These are phyloP conservation scores for Phytophthora rubi DNA, from an alignment of 352 stramenopile genomes.

Conservation along the genomic window DNA sequence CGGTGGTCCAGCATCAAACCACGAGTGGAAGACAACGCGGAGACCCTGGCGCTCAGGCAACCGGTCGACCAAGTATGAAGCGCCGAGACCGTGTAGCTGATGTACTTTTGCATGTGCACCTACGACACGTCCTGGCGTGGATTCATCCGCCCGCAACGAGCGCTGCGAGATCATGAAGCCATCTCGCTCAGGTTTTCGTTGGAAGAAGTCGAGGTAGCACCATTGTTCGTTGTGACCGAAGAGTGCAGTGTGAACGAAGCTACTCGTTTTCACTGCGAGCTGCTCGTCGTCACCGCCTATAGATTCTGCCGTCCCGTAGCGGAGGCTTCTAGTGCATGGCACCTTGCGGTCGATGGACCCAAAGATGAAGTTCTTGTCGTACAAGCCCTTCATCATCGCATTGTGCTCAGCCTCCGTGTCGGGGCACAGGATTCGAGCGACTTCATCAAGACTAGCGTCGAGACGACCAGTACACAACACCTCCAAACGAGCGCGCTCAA, in stretches of 20 bases:
- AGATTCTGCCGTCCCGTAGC: neutral
- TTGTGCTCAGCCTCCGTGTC: slow-evolving; percentile 31
- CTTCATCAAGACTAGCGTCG: slow-evolving; percentile 31
- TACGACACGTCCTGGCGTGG: slow-evolving; percentile 10
- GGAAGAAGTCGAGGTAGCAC: slow-evolving; percentile 39
- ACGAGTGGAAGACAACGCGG: slow-evolving; percentile 5
- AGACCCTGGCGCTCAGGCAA: neutral
- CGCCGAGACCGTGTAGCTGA: slow-evolving; percentile 30
- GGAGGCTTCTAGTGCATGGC: slow-evolving; percentile 5
- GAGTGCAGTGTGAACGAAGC: slow-evolving; percentile 24
- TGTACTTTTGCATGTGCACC: slow-evolving; percentile 12
- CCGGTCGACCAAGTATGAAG: slow-evolving; percentile 16
- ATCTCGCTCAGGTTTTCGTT: slow-evolving; percentile 6
- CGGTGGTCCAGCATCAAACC: neutral
- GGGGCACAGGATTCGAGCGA: slow-evolving; percentile 27
- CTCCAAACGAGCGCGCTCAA: slow-evolving; percentile 8
- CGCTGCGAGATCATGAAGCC: slow-evolving; percentile 34
- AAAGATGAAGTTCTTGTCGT: slow-evolving; percentile 43
- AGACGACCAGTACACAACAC: slow-evolving; percentile 31
- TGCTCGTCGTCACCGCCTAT: slow-evolving; percentile 12
- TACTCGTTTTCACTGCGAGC: slow-evolving; percentile 34
- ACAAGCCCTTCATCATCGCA: slow-evolving; percentile 36
- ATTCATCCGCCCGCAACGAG: slow-evolving; percentile 22
- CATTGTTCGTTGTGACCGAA: slow-evolving; percentile 38
- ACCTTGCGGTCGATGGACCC: slow-evolving; percentile 29